Percentiles rank a stretch among this genome's conserved stretches.
phyloP scores from a whole-genome alignment of 2,329 filamentous ascomycete genomes.

The Juglanconis oblonga region DNA sequence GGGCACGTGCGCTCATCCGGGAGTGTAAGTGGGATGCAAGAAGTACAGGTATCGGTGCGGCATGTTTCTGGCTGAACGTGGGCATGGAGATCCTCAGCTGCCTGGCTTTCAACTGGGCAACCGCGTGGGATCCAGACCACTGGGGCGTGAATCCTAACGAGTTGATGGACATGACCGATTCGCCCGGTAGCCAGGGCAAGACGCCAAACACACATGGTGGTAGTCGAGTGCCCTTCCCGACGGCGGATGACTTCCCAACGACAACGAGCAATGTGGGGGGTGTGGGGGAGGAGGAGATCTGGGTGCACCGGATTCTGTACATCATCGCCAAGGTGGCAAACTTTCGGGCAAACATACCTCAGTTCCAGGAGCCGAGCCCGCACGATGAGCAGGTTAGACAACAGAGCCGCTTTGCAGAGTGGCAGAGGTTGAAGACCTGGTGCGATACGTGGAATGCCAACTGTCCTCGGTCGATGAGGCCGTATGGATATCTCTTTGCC shows the following conservation, averaged over 20 bases:
- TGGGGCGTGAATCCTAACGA: slow-evolving; percentile 80
- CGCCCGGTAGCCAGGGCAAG: not conserved
- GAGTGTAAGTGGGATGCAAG: slow-evolving; percentile 86
- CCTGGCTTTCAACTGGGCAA: slow-evolving; percentile 80
- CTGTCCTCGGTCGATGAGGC: slow-evolving; percentile 83
- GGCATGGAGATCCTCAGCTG: slow-evolving; percentile 88
- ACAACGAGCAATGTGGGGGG: slow-evolving; percentile 36
- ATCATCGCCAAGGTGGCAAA: slow-evolving; percentile 84
- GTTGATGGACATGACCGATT: slow-evolving; percentile 17
- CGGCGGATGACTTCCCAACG: slow-evolving; percentile 10
- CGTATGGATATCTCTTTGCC: slow-evolving; percentile 72
- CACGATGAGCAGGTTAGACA: slow-evolving; percentile 63
- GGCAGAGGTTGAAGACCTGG: slow-evolving; percentile 75
- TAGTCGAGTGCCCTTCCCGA: slow-evolving; percentile 10
- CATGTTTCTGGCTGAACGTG: slow-evolving; percentile 93
- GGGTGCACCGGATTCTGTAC: slow-evolving; percentile 87
- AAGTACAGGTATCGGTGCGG: slow-evolving; percentile 74
- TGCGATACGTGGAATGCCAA: slow-evolving; percentile 79
- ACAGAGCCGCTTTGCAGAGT: slow-evolving; percentile 68
- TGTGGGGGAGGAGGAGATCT: slow-evolving; percentile 69
- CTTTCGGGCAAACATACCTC: slow-evolving; percentile 70
- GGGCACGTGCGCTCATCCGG: slow-evolving; percentile 79
- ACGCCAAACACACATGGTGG: slow-evolving; percentile 16
- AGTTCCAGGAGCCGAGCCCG: slow-evolving; percentile 56
- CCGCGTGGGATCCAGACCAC: slow-evolving; percentile 84